Evolutionary conservation across 106 monocot genomes (phyloP), one percentile per base, ranked within the genome.

Genomic region (Chionographis japonica): DNA sequence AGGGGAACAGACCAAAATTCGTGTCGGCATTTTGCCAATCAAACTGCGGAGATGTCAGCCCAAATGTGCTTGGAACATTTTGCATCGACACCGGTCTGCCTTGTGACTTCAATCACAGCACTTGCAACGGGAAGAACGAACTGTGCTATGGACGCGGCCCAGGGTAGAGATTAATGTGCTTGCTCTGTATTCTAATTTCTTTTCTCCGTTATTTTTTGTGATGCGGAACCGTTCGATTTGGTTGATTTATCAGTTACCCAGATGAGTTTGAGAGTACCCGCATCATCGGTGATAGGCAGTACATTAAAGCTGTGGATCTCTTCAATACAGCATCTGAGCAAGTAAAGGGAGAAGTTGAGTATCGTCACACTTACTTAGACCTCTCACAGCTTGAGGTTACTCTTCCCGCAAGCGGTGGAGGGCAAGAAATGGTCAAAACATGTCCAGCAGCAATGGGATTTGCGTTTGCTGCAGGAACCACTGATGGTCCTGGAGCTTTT

Each of bases 401-500:
- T 3, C 20, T 88, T 67, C 37, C 71, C 62, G 75, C 72, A 42
- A 75, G 71, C 58, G 35, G 57, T 68, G 79, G 83, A 52, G 76
- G 62, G 13, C 58, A 72, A 50, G 50, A 84, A 54, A 54, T 61
- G 17, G 85, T 75, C 27, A 81, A 82, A 73, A 95, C 94, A 52
- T 95, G 94, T 49, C 91, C 94, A 42, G 94, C 94, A 35, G 94
- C 94, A 4, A 81, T 95, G 91, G 94, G 94, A 4, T 91, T 91
- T 77, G 85, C 83, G 55, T 88, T 95, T 85, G 94, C 94, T 75
- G 94, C 94, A 58, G 95, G 95, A 65, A 88, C 91, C 50, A 91
- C 95, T 10, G 95, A 95, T 76, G 95, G 95, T 43, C 94, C 94
- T 70, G 94, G 94, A 70, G 91, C 91, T 65, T 95, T 91, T 80